These are phyloP conservation scores for Miamiensis avidus DNA, from an alignment of 169 alveolate species.

Conservation along the genomic window DNA sequence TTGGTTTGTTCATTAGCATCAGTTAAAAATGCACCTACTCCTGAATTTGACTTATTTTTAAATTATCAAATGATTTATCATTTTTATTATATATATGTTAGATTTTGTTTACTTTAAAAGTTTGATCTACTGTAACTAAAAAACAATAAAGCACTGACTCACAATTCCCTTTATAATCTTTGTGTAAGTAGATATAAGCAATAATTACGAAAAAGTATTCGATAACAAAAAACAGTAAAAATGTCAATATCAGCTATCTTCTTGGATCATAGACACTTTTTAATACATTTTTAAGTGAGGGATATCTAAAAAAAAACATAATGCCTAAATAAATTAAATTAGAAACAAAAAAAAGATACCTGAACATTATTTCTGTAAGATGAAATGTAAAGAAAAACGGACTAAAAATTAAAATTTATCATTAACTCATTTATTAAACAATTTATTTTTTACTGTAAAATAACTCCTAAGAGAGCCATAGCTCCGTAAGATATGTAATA, in stretches of 20 bases:
- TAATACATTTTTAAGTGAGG: slow-evolving; percentile 67
- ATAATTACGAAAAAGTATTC: slow-evolving; percentile 68
- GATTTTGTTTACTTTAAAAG: slow-evolving; percentile 67
- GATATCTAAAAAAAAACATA: no score
- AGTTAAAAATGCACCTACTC: slow-evolving; percentile 43
- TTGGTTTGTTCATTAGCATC: slow-evolving; percentile 26
- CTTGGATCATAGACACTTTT: slow-evolving; percentile 74
- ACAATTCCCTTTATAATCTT: slow-evolving; percentile 55
- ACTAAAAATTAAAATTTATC: no score
- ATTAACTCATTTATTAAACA: no score
- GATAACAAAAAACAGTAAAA: slow-evolving; percentile 60
- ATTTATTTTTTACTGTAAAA: no score
- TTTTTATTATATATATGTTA: not conserved
- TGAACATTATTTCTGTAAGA: slow-evolving; percentile 63
- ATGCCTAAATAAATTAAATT: no score
- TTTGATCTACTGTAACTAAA: slow-evolving; percentile 61
- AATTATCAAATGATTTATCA: not conserved
- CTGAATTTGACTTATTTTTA: slow-evolving; percentile 29
- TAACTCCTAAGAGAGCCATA: slow-evolving; percentile 68
- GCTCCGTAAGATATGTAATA: slow-evolving; percentile 49
- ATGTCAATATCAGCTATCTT: slow-evolving; percentile 58
- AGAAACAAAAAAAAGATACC: no score
- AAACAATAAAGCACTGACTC: slow-evolving; percentile 64
- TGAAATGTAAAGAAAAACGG: slow-evolving; percentile 79
- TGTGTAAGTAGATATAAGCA: slow-evolving; percentile 55